Percentiles rank a stretch among this genome's conserved stretches.
phyloP scores from a whole-genome alignment of 2,329 filamentous ascomycete species.

The Epichloe gansuensis region DNA sequence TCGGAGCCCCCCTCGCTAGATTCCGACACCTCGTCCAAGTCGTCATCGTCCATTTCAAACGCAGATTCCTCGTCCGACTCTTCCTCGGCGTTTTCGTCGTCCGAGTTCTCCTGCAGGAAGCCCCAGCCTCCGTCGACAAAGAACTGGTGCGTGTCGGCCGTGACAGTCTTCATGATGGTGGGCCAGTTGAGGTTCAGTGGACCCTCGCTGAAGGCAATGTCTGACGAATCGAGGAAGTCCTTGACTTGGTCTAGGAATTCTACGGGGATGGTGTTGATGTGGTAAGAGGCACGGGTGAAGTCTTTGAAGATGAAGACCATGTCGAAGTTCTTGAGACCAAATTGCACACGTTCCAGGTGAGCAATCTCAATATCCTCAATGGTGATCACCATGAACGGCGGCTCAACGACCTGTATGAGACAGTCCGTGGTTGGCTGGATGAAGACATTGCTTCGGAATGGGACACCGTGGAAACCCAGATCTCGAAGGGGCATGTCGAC shows the following conservation, averaged over 20 bases:
- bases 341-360: slow-evolving; percentile 89
- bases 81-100: slow-evolving; percentile 64
- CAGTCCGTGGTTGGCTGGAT: slow-evolving; percentile 96
- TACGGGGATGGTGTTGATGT: slow-evolving; percentile 97
- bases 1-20: slow-evolving; percentile 75
- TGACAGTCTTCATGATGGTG: slow-evolving; percentile 99
- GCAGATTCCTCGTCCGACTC: slow-evolving; percentile 83
- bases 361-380: slow-evolving; percentile 93
- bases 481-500: slow-evolving; percentile 97
- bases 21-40: slow-evolving; percentile 70
- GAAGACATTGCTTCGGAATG: slow-evolving; percentile 87
- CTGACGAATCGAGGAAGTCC: slow-evolving; percentile 91
- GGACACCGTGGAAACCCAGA: slow-evolving; percentile 92
- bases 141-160: slow-evolving; percentile 85
- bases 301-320: slow-evolving; percentile 98
- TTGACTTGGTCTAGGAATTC: slow-evolving; percentile 91
- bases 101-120: slow-evolving; percentile 78
- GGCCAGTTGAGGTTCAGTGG: slow-evolving; percentile 97
- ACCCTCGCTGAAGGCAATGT: slow-evolving; percentile 88
- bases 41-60: slow-evolving; percentile 81
- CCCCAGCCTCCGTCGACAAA: slow-evolving; percentile 92
- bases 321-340: slow-evolving; percentile 97
- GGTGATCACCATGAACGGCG: slow-evolving; percentile 90
- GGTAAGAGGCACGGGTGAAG: slow-evolving; percentile 76
- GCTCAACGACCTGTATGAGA: slow-evolving; percentile 90